These are phyloP conservation scores for Neonectria neomacrospora DNA, from an alignment of 2,329 filamentous ascomycete genomes.

Conservation along the genomic window DNA sequence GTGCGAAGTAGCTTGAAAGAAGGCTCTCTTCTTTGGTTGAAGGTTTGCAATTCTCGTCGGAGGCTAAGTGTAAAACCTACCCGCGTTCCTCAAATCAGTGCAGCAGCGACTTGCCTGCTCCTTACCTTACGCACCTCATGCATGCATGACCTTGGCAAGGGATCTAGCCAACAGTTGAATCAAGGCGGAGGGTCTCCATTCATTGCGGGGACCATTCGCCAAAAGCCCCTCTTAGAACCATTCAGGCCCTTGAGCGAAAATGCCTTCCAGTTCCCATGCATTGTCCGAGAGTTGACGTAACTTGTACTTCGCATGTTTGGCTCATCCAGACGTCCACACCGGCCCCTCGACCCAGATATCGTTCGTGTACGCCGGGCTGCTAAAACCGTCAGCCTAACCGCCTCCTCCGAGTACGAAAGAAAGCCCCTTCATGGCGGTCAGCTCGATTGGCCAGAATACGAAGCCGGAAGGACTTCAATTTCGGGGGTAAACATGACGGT, in stretches of 20 bases:
- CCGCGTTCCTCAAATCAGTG: neutral
- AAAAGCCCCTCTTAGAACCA: conserved; percentile 1
- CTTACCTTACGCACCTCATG: conserved; percentile 27
- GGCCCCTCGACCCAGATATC: neutral
- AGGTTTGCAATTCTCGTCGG: neutral
- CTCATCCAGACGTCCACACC: neutral
- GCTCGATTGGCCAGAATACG: neutral
- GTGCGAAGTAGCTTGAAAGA: too few relatives aligned
- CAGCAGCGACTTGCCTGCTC: conserved; percentile 15
- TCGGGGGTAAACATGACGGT: neutral
- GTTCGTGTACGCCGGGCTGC: conserved; percentile 1
- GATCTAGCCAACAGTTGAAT: conserved; percentile 18
- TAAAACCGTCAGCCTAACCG: conserved; percentile 3
- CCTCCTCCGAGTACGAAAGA: conserved; percentile 3
- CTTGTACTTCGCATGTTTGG: neutral
- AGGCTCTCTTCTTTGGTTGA: neutral
- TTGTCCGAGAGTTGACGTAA: conserved; percentile 2
- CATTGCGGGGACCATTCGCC: conserved; percentile 12
- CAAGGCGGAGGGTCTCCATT: conserved; percentile 12
- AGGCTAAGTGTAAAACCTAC: neutral
- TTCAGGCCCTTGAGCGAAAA: neutral
- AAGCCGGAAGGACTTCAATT: neutral
- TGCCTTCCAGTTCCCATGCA: conserved; percentile 7
- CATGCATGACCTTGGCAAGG: conserved; percentile 24
- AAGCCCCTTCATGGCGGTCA: neutral